Conservation (phyloP, 257 asterid species). For the Petunia axillaris region DNA sequence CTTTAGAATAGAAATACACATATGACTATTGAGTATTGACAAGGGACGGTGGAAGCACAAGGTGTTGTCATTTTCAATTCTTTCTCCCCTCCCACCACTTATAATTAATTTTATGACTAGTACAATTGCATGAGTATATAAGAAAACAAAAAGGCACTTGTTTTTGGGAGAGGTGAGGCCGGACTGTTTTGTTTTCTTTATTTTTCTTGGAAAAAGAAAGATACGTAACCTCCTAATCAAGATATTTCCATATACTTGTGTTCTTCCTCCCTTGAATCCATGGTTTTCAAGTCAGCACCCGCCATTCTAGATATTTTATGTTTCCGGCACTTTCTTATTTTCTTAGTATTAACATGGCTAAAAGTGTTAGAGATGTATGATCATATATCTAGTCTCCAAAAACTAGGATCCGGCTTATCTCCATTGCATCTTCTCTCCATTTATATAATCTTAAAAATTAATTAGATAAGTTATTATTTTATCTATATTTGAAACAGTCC, state of each 20-base stretch:
- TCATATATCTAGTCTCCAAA: too few relatives aligned
- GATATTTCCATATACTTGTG: not conserved
- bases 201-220: not conserved
- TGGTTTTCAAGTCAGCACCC: not conserved
- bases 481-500: too few relatives aligned
- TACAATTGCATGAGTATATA: not conserved
- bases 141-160: not conserved
- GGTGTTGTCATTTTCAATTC: slow-evolving; percentile 10
- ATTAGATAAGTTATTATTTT: too few relatives aligned
- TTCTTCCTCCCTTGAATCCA: not conserved
- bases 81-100: not conserved
- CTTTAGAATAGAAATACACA: not conserved
- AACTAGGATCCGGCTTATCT: too few relatives aligned
- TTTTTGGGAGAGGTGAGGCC: not conserved
- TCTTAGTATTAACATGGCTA: not conserved
- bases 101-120: not conserved
- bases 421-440: too few relatives aligned
- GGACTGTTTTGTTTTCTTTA: not conserved
- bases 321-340: not conserved
- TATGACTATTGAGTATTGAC: not conserved
- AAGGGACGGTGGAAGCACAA: not conserved
- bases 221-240: not conserved
- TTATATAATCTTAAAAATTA: too few relatives aligned
- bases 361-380: not conserved
- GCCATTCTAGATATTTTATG: not conserved